Conservation (phyloP, 1,139 yeast genomes). For the Saccharomyces hybrid region DNA sequence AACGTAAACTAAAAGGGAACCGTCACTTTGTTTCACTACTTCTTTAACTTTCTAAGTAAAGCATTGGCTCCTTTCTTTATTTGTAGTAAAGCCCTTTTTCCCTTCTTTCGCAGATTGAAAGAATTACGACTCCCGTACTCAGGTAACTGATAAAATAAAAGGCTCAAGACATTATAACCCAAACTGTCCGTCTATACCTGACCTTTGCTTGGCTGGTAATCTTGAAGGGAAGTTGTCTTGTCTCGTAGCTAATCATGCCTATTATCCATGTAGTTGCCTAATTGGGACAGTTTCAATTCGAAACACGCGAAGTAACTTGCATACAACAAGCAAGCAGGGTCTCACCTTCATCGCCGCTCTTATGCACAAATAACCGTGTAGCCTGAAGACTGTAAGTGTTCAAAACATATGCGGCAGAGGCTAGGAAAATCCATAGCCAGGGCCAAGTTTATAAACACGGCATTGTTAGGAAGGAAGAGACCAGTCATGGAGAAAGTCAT, state of each 20-base stretch:
- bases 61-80: not conserved
- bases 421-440: constrained; percentile 1
- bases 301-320: not conserved
- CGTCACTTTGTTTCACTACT: not conserved
- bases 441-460: constrained; percentile 12
- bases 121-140: not conserved
- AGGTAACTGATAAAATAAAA: not conserved
- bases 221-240: not conserved
- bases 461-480: constrained; percentile 29
- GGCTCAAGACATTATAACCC: not conserved
- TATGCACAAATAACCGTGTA: not conserved
- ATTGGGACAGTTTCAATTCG: not conserved
- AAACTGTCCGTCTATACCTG: not conserved
- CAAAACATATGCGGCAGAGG: not conserved
- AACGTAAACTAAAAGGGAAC: not conserved
- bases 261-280: not conserved
- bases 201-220: not conserved
- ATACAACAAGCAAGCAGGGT: constrained; percentile 6
- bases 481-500: constrained; percentile 16
- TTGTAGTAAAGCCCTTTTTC: not conserved
- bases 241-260: not conserved
- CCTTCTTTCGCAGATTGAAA: not conserved
- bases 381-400: not conserved
- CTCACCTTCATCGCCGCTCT: not conserved
- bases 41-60: not conserved